A percentile compares a stretch with the other conserved stretches of the same genome.
phyloP scores from a whole-genome alignment of 2,329 filamentous ascomycete genomes.

The Phoma herbarum region DNA sequence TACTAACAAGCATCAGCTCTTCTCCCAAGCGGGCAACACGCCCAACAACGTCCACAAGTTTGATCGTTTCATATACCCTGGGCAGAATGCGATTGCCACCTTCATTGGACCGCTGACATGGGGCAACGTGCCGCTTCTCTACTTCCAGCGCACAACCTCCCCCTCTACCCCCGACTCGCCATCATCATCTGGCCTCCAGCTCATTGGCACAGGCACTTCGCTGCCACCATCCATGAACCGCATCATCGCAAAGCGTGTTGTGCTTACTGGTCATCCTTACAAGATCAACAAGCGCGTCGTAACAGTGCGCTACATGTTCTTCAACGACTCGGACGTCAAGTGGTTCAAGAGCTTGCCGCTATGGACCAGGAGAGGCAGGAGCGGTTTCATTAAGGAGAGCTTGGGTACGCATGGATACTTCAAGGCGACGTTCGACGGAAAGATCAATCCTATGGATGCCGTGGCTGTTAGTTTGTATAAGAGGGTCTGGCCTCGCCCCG shows the following conservation, averaged over 20 bases:
- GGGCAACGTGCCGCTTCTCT: constrained; percentile 89
- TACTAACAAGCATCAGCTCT: constrained; percentile 60
- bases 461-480: constrained; percentile 79
- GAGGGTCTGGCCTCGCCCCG: constrained; percentile 70
- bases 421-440: constrained; percentile 96
- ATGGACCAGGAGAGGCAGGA: constrained; percentile 90
- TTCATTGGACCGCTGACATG: constrained; percentile 92
- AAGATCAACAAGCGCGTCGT: constrained; percentile 99
- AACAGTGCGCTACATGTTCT: constrained; percentile 99
- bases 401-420: constrained; percentile 99
- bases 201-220: constrained; percentile 88
- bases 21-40: constrained; percentile 87
- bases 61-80: constrained; percentile 88
- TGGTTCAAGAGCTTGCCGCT: constrained; percentile 98
- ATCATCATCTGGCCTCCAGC: constrained; percentile 61
- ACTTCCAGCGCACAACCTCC: constrained; percentile 73
- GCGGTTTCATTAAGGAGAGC: constrained; percentile 91
- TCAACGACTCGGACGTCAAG: constrained; percentile 91
- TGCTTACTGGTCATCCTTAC: constrained; percentile 94
- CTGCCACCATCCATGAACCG: constrained; percentile 77
- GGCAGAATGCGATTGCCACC: constrained; percentile 85
- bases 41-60: constrained; percentile 98
- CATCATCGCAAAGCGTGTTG: constrained; percentile 91
- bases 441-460: constrained; percentile 94
- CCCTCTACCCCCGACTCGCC: constrained; percentile 14